These are phyloP conservation scores for Trametes sp. DNA, from an alignment of 1,284 basidiomycete genomes.

Conservation along the genomic window DNA sequence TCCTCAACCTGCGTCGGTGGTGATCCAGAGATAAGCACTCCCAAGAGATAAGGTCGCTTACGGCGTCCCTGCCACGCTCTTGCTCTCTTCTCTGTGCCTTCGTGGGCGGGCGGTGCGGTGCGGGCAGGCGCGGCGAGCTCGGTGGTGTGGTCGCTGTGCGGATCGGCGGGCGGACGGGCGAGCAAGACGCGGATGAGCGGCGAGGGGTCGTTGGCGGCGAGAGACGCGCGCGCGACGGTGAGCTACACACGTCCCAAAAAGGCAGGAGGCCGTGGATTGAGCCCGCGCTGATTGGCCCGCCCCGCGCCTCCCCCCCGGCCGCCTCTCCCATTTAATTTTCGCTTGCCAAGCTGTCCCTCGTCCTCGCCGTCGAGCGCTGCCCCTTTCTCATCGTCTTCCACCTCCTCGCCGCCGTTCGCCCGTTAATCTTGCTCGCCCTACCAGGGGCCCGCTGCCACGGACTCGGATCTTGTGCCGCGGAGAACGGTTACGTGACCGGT, in stretches of 20 bases:
- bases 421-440: not conserved
- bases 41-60: conserved; percentile 29
- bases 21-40: conserved; percentile 30
- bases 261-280: conserved; percentile 23
- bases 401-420: not conserved
- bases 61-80: not conserved
- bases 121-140: not conserved
- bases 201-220: conserved; percentile 7
- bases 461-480: conserved; percentile 6
- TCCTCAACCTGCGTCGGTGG: conserved; percentile 9
- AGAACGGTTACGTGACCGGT: conserved; percentile 9
- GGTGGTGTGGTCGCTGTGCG: not conserved
- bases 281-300: conserved; percentile 27
- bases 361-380: not conserved
- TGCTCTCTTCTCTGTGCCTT: not conserved
- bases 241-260: conserved; percentile 30
- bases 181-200: conserved; percentile 14
- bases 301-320: conserved; percentile 4
- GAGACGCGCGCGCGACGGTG: conserved; percentile 21
- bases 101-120: not conserved
- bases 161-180: conserved; percentile 2
- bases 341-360: not conserved
- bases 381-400: not conserved
- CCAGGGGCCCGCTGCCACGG: not conserved
- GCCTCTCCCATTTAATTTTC: conserved; percentile 6